Evolutionary conservation across 1,139 yeast genomes (phyloP), one percentile per base, ranked within the genome.

Genomic region (Zhuliangozyma parablackwelliae): DNA sequence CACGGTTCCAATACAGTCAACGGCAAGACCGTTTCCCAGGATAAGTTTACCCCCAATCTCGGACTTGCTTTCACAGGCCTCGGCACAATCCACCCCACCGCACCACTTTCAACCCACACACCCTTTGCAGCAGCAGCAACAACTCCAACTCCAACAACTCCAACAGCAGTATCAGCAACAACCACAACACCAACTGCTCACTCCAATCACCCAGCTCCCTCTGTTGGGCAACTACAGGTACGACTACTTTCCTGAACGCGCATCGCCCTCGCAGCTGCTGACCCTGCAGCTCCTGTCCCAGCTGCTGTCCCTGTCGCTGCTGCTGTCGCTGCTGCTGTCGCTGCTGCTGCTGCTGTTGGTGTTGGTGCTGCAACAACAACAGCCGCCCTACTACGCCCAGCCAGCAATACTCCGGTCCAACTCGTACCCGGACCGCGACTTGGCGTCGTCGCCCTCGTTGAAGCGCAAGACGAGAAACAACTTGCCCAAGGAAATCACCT

Each of bases 401-500:
- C 33, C 33, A 25, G 25, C 16, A 21, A 29, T 31, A 27, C 21
- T 35, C 26, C 33, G 39, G 21, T 28, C 28, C n/a, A 36, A 36
- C 31, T 36, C 44, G 16, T 30, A 21, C 28, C 31, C 26, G 33
- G 29, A 21, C 23, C 23, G 23, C 23, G 23, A 21, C 23, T 6
- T 6, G 7, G 6, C 23, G 7, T 6, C 7, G 7, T 21, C 23
- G 7, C 7, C 23, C 23, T 21, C 23, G 23, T 6, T 7, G 25
- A 59, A 54, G 37, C 43, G 65, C 10, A 76, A 76, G 47, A 77
- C 92, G 30, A 72, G 95, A 35, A 80, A 80, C 42, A 90, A 90
- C 57, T 68, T 92, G 45, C 97, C 98, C 12, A 82, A 89, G 52
- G 90, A 82, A 47, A 90, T 95, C 2, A 90, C 96, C 3, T 80